Percentiles rank a stretch among this genome's conserved stretches.
Evolutionary conservation across 2,329 filamentous ascomycete species (phyloP).

Genomic region (Fusarium sp.): DNA sequence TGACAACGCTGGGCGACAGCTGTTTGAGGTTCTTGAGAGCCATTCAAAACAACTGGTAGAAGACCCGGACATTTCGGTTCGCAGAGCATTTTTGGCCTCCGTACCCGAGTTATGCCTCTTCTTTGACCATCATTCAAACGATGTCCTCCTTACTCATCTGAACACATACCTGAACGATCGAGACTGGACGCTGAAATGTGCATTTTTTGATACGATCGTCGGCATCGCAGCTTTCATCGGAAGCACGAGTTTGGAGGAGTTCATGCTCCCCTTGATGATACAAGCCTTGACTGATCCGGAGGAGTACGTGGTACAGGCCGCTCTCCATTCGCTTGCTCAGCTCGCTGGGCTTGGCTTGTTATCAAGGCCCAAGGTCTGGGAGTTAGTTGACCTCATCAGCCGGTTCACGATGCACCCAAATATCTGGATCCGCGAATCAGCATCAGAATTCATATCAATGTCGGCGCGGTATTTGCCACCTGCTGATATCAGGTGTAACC

Average conservation of each 20-base stretch:
- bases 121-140: constrained; percentile 90
- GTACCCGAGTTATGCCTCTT: constrained; percentile 94
- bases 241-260: constrained; percentile 88
- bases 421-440: constrained; percentile 91
- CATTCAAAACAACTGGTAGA: constrained; percentile 92
- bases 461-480: constrained; percentile 77
- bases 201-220: constrained; percentile 95
- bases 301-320: constrained; percentile 91
- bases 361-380: constrained; percentile 84
- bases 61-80: constrained; percentile 84
- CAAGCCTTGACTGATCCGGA: constrained; percentile 93
- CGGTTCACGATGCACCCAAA: constrained; percentile 95
- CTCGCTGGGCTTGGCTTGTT: constrained; percentile 89
- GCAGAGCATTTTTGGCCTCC: constrained; percentile 88
- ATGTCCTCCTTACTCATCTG: constrained; percentile 93
- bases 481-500: constrained; percentile 84
- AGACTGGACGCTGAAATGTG: constrained; percentile 96
- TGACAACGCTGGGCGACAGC: constrained; percentile 83
- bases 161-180: constrained; percentile 97
- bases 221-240: constrained; percentile 92
- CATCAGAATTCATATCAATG: constrained; percentile 82
- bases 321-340: constrained; percentile 84
- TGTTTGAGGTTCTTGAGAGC: constrained; percentile 83
- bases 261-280: constrained; percentile 94
- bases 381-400: constrained; percentile 82